Percentiles rank a stretch among this genome's conserved stretches.
phyloP scores from a whole-genome alignment of 2,329 filamentous ascomycete species.

The Metarhizium sp. region DNA sequence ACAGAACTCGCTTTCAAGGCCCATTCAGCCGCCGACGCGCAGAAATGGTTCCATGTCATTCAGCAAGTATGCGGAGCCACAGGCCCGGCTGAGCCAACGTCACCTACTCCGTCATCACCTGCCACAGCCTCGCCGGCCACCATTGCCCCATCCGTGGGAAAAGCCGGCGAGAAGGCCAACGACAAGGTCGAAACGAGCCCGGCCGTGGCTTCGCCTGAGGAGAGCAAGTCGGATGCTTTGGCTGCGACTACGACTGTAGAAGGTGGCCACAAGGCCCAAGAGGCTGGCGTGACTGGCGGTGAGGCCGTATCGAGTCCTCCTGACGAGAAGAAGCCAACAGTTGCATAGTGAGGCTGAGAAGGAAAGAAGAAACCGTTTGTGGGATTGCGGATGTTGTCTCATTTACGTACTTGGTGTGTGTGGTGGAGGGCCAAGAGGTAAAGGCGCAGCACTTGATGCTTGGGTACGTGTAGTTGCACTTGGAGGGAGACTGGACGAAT shows the following conservation, averaged over 20 bases:
- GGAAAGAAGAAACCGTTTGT: neutral
- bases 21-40: conserved; percentile 66
- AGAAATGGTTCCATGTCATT: conserved; percentile 78
- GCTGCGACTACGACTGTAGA: conserved; percentile 8
- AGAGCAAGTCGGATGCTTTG: conserved; percentile 14
- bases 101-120: conserved; percentile 13
- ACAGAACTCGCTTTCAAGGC: conserved; percentile 85
- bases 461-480: neutral
- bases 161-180: conserved; percentile 1
- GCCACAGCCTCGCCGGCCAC: conserved; percentile 4
- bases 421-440: neutral
- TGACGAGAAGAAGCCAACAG: conserved; percentile 3
- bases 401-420: neutral
- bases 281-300: conserved; percentile 33
- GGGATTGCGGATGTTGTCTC: neutral
- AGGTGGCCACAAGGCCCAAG: conserved; percentile 30
- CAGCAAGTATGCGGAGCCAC: conserved; percentile 46
- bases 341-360: conserved; percentile 2
- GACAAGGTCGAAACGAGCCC: conserved; percentile 12
- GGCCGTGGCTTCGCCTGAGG: conserved; percentile 5
- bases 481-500: neutral
- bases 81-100: conserved; percentile 25
- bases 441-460: neutral
- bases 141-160: neutral
- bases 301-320: conserved; percentile 8